Base-by-base conservation (phyloP, 2,329 filamentous ascomycete genomes). In the Cercospora sesami region DNA sequence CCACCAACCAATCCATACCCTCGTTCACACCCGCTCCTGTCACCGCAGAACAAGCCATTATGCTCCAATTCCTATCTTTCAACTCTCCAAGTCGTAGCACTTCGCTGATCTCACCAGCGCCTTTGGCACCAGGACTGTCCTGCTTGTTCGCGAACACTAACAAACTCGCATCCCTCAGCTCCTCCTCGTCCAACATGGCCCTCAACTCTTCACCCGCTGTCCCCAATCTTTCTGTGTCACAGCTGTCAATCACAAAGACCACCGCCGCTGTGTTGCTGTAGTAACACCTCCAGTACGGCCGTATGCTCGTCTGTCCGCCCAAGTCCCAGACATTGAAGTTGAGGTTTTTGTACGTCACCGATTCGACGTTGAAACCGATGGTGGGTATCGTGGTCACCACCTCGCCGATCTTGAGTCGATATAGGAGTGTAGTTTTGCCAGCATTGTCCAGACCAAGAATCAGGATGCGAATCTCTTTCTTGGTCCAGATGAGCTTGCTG, bases 281-380 rank as follows among this genome's bases (percentile, higher is more conserved):
- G 86, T 99, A 99, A 84, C 95, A 99, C 80, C 95, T 89, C 95
- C 95, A 99, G 84, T 99, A 99, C 1, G 95, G 95, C 73, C 95
- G 89, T 80, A 99, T 99, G 74, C 91, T 96, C n/a, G 95, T 99
- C 85, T 99, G 95, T 45, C 95, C 95, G 78, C 95, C 94, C 59
- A 98, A 86, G 83, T 98, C 94, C 95, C 95, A 99, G 77, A 99
- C 95, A 78, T 98, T 98, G 81, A 99, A 96, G 81, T 97, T 97
- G 70, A 99, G 87, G 80, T 97, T 98, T 81, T 94, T 94, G 86
- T 99, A 99, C 75, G 93, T 95, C 72, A 99, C 95, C 23, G 93
- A 97, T 83, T 99, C 95, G 76, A 99, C 95, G 80, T 99, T 99
- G 86, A 99, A 99, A 69, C 95, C 95, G 80, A 99, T 98, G 64